A percentile compares a stretch with the other conserved stretches of the same genome.
Evolutionary conservation across 306 rosid species (phyloP).

Genomic region (Ziziphus jujuba): DNA sequence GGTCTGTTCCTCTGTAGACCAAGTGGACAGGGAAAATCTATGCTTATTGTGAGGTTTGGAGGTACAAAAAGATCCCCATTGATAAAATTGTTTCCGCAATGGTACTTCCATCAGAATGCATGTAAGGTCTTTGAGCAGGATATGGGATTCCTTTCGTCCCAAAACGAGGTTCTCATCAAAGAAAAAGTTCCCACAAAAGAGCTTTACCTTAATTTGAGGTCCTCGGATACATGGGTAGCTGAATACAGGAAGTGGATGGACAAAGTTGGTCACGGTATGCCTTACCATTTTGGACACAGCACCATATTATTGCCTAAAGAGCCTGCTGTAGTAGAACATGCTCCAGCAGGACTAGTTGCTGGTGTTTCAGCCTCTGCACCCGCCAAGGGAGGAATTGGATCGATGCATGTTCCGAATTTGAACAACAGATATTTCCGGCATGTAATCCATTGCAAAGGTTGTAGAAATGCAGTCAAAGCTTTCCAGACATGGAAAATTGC

Average conservation of each 20-base stretch:
- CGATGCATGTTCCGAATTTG: slow-evolving; percentile 78
- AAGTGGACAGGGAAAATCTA: slow-evolving; percentile 93
- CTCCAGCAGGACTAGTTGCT: slow-evolving; percentile 86
- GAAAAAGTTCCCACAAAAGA: slow-evolving; percentile 85
- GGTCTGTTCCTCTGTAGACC: slow-evolving; percentile 94
- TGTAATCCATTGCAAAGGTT: slow-evolving; percentile 75
- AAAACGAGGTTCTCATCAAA: slow-evolving; percentile 73
- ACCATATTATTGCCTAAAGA: slow-evolving; percentile 74
- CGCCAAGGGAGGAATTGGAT: slow-evolving; percentile 83
- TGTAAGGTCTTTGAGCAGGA: slow-evolving; percentile 96
- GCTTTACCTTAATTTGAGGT: slow-evolving; percentile 71
- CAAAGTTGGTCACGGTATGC: slow-evolving; percentile 98
- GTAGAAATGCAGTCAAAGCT: slow-evolving; percentile 70
- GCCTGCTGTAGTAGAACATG: slow-evolving; percentile 93
- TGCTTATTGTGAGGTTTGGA: slow-evolving; percentile 93
- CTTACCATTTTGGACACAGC: slow-evolving; percentile 90
- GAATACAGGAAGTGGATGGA: slow-evolving; percentile 98
- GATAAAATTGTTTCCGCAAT: slow-evolving; percentile 62
- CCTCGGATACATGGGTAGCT: slow-evolving; percentile 92
- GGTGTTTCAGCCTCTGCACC: slow-evolving; percentile 73
- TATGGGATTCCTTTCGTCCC: slow-evolving; percentile 97
- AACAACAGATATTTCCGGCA: slow-evolving; percentile 87
- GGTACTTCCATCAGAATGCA: slow-evolving; percentile 97
- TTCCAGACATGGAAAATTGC: slow-evolving; percentile 71
- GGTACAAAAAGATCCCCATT: slow-evolving; percentile 54